Base-by-base conservation (phyloP, 2,329 filamentous ascomycete genomes). In the Cercospora zeina region DNA sequence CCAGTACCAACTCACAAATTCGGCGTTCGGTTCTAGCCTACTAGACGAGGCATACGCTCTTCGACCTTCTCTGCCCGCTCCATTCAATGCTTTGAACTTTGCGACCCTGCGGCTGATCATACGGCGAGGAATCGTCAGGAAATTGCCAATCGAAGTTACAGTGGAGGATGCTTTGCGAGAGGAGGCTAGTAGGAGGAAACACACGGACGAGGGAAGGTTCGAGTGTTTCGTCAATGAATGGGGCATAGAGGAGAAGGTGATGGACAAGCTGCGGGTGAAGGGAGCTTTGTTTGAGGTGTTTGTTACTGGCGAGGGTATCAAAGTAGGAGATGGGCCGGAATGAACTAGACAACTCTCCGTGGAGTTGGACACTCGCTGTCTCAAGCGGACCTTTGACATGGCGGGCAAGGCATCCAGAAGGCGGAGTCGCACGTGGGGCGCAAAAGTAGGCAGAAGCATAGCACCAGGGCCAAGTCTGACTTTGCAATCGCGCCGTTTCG, bases 161-260 rank as follows among this genome's bases (percentile, higher is more conserved):
- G 65, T 76, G 0, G 72, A 76, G 53, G 75, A 79, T 58, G 77
- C 76, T 1, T 66, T 72, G 58, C 65, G 62, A 13, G 77, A 80
- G 65, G 69, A 67, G 8, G 64, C 24, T 57, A 66, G 70, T 62
- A 65, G 78, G 54, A 72, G 74, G 71, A 70, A 73, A 24, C 74
- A 76, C 11, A 76, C 79, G 7, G 65, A 68, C 19, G 65, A 71
- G 59, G 75, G 72, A 8, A 65, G 70, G 54, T 79, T 78, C 65
- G 75, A 70, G 54, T 67, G 68, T 61, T 62, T 68, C 31, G 65
- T 73, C 3, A 70, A 73, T 54, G 65, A 68, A 53, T 71, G 68
- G 67, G 68, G 63, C 9, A n/a, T 70, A 9, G 70, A 72, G n/a
- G 70, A 65, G 61, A 61, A 57, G 42, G 31, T 62, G 10, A 31